phyloP scores from a whole-genome alignment of 495 filamentous ascomycete genomes.

The Daldinia vernicosa region DNA sequence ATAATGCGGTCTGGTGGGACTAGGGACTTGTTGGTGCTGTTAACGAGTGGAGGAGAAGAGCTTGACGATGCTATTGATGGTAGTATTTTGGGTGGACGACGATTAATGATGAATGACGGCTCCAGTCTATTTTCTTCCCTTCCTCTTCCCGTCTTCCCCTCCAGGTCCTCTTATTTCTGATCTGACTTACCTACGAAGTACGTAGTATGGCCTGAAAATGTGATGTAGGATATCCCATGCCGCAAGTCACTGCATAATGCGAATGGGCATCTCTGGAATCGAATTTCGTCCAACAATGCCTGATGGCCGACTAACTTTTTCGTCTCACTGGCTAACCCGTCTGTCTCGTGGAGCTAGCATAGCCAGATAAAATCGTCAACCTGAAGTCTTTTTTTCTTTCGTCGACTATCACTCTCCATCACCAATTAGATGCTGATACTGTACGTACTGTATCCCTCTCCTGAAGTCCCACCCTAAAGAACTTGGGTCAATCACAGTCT shows the following conservation, averaged over 20 bases:
- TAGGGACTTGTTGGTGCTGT: background rate
- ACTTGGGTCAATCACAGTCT: constrained; percentile 32
- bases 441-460: constrained; percentile 38
- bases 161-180: constrained; percentile 33
- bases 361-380: constrained; percentile 20
- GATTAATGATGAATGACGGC: constrained; percentile 8
- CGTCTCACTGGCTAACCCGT: constrained; percentile 22
- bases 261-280: constrained; percentile 30
- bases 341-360: constrained; percentile 29
- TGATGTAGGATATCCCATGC: constrained; percentile 39
- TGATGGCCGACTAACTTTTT: constrained; percentile 7
- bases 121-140: constrained; percentile 12
- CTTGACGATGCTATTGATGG: constrained; percentile 16
- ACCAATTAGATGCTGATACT: constrained; percentile 38
- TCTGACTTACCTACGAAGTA: too few species aligned
- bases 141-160: constrained; percentile 29
- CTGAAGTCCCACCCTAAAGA: constrained; percentile 25
- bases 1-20: constrained; percentile 18
- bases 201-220: constrained; percentile 27
- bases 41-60: background rate
- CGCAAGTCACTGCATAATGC: constrained; percentile 35
- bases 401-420: constrained; percentile 29
- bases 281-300: constrained; percentile 28
- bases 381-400: constrained; percentile 24
- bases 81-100: background rate